Evolutionary conservation across 2,329 filamentous ascomycete genomes (phyloP).

Genomic region (Tolypocladium inflatum): DNA sequence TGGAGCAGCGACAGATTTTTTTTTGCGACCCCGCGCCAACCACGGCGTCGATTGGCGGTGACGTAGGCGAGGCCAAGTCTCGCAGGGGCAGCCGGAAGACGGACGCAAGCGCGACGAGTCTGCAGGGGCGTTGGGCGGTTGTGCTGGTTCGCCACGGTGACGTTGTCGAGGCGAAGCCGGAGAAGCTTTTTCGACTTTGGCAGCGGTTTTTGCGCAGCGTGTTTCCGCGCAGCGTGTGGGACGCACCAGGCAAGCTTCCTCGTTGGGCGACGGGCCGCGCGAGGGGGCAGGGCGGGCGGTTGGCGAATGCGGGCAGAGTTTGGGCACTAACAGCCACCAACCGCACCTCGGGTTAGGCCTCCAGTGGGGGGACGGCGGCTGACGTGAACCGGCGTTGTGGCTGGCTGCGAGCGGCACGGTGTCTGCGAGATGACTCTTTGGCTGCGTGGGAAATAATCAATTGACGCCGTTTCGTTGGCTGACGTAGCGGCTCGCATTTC

Average conservation of each 20-base stretch:
- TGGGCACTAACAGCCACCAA: neutral
- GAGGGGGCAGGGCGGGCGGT: neutral
- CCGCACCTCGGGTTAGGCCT: neutral
- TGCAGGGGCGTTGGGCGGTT: neutral
- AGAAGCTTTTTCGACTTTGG: neutral
- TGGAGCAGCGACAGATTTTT: neutral
- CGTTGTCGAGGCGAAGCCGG: neutral
- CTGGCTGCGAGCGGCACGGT: neutral
- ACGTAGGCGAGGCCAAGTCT: neutral
- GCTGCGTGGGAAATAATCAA: neutral
- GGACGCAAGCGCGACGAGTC: neutral
- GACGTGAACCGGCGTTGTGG: neutral
- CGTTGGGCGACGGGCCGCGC: neutral
- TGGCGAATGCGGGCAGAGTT: neutral
- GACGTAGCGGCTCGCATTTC: too few relatives aligned
- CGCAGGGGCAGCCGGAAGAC: neutral
- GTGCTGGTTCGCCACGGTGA: neutral
- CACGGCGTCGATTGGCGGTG: neutral
- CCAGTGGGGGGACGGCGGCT: neutral
- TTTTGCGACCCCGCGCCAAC: neutral
- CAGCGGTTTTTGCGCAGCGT: neutral
- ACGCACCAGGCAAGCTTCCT: neutral
- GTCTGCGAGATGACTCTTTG: neutral
- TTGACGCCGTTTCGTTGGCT: neutral
- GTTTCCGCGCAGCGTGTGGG: neutral